phyloP scores from a whole-genome alignment of 768 basidiomycete genomes.

The Harrya chromipes region DNA sequence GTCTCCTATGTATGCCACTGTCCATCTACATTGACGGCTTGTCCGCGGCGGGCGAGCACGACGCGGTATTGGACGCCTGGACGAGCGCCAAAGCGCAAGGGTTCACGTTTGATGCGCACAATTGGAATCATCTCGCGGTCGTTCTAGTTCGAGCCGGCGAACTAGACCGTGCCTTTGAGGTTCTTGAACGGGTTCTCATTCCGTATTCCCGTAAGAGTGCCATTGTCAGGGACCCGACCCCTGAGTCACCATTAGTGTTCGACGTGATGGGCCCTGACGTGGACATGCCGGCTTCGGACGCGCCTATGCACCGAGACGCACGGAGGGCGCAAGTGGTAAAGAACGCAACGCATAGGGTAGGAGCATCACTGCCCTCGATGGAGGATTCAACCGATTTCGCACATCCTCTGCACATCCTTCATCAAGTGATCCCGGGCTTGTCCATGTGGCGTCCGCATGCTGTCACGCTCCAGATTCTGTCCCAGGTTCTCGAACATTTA shows the following conservation, averaged over 20 bases:
- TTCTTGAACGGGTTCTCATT: conserved; percentile 75
- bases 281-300: conserved; percentile 25
- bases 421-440: conserved; percentile 63
- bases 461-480: conserved; percentile 45
- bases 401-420: conserved; percentile 57
- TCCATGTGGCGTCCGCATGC: conserved; percentile 63
- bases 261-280: conserved; percentile 27
- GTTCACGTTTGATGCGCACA: conserved; percentile 80
- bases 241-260: conserved; percentile 41
- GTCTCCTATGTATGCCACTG: conserved; percentile 69
- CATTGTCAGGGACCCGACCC: conserved; percentile 27
- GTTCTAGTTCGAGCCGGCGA: conserved; percentile 79
- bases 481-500: conserved; percentile 46
- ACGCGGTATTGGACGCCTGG: conserved; percentile 66
- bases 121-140: conserved; percentile 85
- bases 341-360: conserved; percentile 12
- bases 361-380: conserved; percentile 8
- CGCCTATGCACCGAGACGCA: conserved; percentile 27
- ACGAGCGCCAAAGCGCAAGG: conserved; percentile 54
- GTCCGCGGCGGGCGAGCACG: conserved; percentile 59
- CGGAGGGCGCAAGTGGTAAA: conserved; percentile 26
- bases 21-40: conserved; percentile 80
- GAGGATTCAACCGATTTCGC: conserved; percentile 45
- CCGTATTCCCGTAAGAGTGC: conserved; percentile 44
- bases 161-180: conserved; percentile 77